Evolutionary conservation across 1,284 basidiomycete genomes (phyloP), one percentile per base, ranked within the genome.

Genomic region (Trichosporon coremiiforme): DNA sequence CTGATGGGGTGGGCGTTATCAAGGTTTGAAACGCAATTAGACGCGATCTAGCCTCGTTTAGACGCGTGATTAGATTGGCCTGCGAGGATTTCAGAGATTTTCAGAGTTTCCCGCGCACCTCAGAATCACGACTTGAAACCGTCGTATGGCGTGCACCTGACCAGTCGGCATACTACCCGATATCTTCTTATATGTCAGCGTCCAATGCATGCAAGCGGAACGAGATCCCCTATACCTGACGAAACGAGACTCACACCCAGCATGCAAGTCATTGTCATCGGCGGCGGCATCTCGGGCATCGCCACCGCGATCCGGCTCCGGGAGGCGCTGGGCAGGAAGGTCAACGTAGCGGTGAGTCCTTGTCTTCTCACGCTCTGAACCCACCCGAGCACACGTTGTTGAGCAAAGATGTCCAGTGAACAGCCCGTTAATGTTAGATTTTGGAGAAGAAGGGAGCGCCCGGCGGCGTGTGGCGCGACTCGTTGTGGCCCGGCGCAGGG

Each of bases 381-480:
- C 33, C 33, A 8, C 25, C 33, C 9, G 33, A 9, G 29, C 60
- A 10, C 22, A 35, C 60, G 13, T 29, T 13, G 13, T 4, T 17
- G 10, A 15, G 4, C 12, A 12, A 41, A 12, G 38, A 13, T 4
- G 12, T 12, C 12, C 9, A 12, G 10, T 13, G 9, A 17, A 12
- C 38, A 35, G 50, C n/a, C 7, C 2, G 50, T 29, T 63, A 36
- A 62, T 36, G 33, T 3, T 60, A 74, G 73, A 73, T 77, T 13
- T 73, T 75, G 25, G 78, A 79, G 72, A 73, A 74, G 41, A 55
- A 62, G 0, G 47, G 36, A 0, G 68, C 71, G 0, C 67, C 75
- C 0, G 78, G 78, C 7, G 78, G 78, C 2, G 72, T 77, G 1
- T 79, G 78, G 78, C 68, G 75, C 1, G 75, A 78, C 62, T 68